phyloP scores from a whole-genome alignment of 108 stramenopile genomes.

The Cyclotella choctawhatcheeana region DNA sequence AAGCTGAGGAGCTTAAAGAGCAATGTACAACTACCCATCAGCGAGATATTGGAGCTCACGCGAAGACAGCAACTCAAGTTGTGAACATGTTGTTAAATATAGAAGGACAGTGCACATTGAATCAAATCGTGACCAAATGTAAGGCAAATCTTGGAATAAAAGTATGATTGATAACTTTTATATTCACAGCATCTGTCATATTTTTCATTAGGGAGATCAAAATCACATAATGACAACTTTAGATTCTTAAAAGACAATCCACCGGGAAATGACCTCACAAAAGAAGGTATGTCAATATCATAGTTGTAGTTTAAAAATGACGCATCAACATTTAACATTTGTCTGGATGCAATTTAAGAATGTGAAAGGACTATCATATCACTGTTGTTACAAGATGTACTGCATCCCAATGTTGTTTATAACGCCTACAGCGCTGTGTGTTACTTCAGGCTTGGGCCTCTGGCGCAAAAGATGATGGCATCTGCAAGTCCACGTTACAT shows the following conservation, averaged over 20 bases:
- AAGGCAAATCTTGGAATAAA: background rate
- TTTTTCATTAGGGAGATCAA: slow-evolving; percentile 55
- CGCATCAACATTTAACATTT: background rate
- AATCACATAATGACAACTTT: slow-evolving; percentile 26
- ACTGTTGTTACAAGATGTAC: slow-evolving; percentile 55
- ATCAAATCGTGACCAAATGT: slow-evolving; percentile 76
- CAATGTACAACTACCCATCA: slow-evolving; percentile 37
- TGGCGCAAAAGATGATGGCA: slow-evolving; percentile 22
- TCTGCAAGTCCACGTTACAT: slow-evolving; percentile 38
- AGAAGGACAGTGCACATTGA: slow-evolving; percentile 60
- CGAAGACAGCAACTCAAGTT: slow-evolving; percentile 59
- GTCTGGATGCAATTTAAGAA: slow-evolving; percentile 8
- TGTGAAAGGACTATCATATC: slow-evolving; percentile 37
- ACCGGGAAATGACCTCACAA: slow-evolving; percentile 68
- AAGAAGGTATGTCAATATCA: slow-evolving; percentile 39
- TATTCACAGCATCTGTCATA: too few species aligned
- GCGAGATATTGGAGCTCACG: slow-evolving; percentile 68
- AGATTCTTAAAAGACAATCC: slow-evolving; percentile 66
- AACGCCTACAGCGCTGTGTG: slow-evolving; percentile 53
- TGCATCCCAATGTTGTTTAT: slow-evolving; percentile 55
- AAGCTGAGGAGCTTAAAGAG: slow-evolving; percentile 23
- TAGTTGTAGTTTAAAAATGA: background rate
- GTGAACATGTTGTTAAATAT: slow-evolving; percentile 43
- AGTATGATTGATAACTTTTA: too few species aligned
- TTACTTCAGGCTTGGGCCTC: slow-evolving; percentile 37